phyloP scores from a whole-genome alignment of 1,139 yeast genomes.

The Suhomyces bokatorum region DNA sequence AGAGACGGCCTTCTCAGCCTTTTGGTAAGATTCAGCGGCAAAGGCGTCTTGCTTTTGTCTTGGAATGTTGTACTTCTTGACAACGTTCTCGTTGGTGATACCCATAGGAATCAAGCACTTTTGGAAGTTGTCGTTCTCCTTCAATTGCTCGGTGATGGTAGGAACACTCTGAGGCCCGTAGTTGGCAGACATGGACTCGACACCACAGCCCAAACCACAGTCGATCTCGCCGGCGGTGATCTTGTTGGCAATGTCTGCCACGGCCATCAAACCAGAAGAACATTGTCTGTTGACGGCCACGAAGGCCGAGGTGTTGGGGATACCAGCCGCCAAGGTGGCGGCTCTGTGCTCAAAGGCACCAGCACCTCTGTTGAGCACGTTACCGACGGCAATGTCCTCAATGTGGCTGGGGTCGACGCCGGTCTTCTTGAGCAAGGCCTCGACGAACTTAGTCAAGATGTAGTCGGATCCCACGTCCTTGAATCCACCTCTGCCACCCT shows the following conservation, averaged over 20 bases:
- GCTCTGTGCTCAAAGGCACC: constrained; percentile 94
- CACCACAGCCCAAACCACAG: constrained; percentile 90
- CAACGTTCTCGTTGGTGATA: constrained; percentile 79
- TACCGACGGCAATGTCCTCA: constrained; percentile 85
- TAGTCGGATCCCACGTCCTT: constrained; percentile 78
- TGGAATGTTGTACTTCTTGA: constrained; percentile 57
- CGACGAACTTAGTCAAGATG: constrained; percentile 62
- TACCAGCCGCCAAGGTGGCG: constrained; percentile 54
- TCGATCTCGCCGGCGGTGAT: constrained; percentile 85
- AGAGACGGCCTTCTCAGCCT: constrained; percentile 74
- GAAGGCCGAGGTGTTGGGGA: constrained; percentile 64
- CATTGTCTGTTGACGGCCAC: constrained; percentile 90
- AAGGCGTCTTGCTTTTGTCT: constrained; percentile 81
- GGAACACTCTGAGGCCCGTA: constrained; percentile 76
- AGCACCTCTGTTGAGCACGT: constrained; percentile 86
- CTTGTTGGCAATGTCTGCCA: constrained; percentile 86
- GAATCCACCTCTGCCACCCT: constrained; percentile 81
- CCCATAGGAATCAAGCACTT: constrained; percentile 90
- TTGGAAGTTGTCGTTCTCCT: constrained; percentile 48
- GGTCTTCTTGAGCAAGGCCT: constrained; percentile 59
- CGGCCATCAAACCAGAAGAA: constrained; percentile 89
- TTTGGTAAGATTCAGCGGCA: constrained; percentile 81
- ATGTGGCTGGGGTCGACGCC: constrained; percentile 65
- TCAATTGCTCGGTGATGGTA: constrained; percentile 53
- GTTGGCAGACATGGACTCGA: constrained; percentile 85